A percentile compares a stretch with the other conserved stretches of the same genome.
These are phyloP conservation scores for Penicillium salamii DNA, from an alignment of 495 filamentous ascomycete species.

Conservation along the genomic window DNA sequence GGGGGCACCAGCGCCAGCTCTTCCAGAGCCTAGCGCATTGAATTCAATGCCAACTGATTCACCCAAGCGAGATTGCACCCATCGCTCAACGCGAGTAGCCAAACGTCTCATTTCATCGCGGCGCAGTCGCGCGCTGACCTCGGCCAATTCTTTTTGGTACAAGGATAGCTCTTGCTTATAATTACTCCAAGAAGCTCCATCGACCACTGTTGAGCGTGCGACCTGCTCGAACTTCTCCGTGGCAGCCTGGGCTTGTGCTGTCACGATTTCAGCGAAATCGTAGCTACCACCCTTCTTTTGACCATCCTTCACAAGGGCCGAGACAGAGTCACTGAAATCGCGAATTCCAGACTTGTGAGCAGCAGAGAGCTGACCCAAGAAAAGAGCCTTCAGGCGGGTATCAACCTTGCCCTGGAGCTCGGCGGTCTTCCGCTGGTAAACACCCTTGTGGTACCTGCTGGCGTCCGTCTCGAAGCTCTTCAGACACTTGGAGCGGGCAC, in stretches of 20 bases:
- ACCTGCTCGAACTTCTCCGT: constrained; percentile 74
- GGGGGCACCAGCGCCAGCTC: constrained; percentile 75
- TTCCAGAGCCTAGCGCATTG: constrained; percentile 85
- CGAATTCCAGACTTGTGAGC: constrained; percentile 84
- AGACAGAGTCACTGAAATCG: constrained; percentile 86
- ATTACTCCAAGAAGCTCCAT: constrained; percentile 78
- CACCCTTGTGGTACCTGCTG: constrained; percentile 92
- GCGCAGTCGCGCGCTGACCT: constrained; percentile 75
- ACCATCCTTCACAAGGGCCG: constrained; percentile 75
- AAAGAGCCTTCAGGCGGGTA: constrained; percentile 77
- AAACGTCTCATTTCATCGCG: constrained; percentile 95
- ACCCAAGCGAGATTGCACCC: constrained; percentile 80
- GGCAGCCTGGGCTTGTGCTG: constrained; percentile 71
- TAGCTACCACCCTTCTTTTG: constrained; percentile 87
- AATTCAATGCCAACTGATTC: constrained; percentile 92
- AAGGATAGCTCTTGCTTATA: constrained; percentile 60
- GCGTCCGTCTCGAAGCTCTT: constrained; percentile 86
- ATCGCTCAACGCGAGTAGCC: constrained; percentile 84
- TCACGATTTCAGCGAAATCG: constrained; percentile 93
- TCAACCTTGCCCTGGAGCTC: constrained; percentile 89
- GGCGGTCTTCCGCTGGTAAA: constrained; percentile 77
- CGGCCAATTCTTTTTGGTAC: constrained; percentile 78
- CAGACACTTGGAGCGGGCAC: constrained; percentile 67
- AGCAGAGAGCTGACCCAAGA: constrained; percentile 79
- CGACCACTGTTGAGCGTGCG: constrained; percentile 68